phyloP scores from a whole-genome alignment of 805 yeast genomes.

The Cyberlindnera misumaiensis region DNA sequence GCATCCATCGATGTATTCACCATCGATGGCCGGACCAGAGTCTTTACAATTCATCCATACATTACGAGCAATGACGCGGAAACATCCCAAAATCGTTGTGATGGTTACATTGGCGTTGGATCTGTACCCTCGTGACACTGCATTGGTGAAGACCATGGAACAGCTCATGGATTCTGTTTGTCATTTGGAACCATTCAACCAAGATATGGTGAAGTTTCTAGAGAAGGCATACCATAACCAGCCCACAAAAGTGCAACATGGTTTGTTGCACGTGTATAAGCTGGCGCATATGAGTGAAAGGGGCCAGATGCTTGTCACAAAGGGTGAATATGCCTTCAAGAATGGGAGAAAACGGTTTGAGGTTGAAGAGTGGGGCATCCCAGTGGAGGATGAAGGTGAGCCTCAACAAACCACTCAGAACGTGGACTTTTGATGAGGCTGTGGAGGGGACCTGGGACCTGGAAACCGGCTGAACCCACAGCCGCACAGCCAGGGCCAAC shows the following conservation, averaged over 20 bases:
- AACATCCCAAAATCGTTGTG: constrained; percentile 41
- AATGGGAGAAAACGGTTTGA: constrained; percentile 80
- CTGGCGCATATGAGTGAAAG: constrained; percentile 65
- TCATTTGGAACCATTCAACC: constrained; percentile 76
- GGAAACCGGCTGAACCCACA: no score
- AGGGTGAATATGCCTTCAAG: constrained; percentile 78
- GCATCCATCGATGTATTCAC: constrained; percentile 69
- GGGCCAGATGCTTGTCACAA: constrained; percentile 72
- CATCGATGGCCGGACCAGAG: constrained; percentile 38
- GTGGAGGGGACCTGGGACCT: no score
- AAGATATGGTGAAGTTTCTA: constrained; percentile 56
- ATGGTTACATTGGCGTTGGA: constrained; percentile 56
- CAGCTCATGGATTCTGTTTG: constrained; percentile 58
- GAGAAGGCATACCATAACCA: constrained; percentile 66
- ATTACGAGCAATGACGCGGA: constrained; percentile 46
- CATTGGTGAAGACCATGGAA: constrained; percentile 48
- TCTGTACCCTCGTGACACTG: constrained; percentile 49
- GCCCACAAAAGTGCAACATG: constrained; percentile 77
- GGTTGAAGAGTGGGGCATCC: constrained; percentile 94
- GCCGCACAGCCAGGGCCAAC: no score
- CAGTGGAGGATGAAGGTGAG: constrained; percentile 66
- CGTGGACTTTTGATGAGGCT: constrained; percentile 19
- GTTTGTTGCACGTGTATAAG: constrained; percentile 69
- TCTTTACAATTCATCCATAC: constrained; percentile 57
- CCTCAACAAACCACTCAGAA: constrained; percentile 19